Evolutionary conservation across 805 yeast species (phyloP).

Genomic region (Kazachstania bromeliacearum): DNA sequence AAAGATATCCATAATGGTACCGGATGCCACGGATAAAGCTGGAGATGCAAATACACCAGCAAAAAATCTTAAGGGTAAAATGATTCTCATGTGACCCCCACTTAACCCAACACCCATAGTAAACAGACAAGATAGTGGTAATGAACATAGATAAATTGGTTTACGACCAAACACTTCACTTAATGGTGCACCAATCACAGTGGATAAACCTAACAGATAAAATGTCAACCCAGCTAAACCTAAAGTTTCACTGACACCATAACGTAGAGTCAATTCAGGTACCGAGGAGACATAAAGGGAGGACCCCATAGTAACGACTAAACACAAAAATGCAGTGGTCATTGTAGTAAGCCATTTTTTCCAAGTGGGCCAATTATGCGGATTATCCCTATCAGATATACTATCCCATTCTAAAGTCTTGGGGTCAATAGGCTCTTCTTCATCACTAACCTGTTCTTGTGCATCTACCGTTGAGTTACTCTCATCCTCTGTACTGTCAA

Average conservation of each 20-base stretch:
- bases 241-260: conserved; percentile 50
- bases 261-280: conserved; percentile 39
- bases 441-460: neutral
- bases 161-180: conserved; percentile 64
- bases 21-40: conserved; percentile 77
- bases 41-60: conserved; percentile 73
- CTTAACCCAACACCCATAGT: conserved; percentile 68
- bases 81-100: conserved; percentile 43
- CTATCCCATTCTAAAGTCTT: conserved; percentile 48
- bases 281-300: conserved; percentile 62
- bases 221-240: conserved; percentile 61
- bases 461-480: neutral
- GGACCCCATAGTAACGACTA: conserved; percentile 67
- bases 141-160: conserved; percentile 46
- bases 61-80: conserved; percentile 63
- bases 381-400: conserved; percentile 53
- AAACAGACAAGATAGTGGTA: conserved; percentile 61
- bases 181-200: conserved; percentile 61
- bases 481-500: neutral
- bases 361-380: conserved; percentile 57
- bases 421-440: conserved; percentile 28
- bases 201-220: conserved; percentile 64
- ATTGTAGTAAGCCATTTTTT: conserved; percentile 59
- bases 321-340: conserved; percentile 54
- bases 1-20: conserved; percentile 75